phyloP scores from a whole-genome alignment of 768 basidiomycete genomes.

The Termitomyces sp. region DNA sequence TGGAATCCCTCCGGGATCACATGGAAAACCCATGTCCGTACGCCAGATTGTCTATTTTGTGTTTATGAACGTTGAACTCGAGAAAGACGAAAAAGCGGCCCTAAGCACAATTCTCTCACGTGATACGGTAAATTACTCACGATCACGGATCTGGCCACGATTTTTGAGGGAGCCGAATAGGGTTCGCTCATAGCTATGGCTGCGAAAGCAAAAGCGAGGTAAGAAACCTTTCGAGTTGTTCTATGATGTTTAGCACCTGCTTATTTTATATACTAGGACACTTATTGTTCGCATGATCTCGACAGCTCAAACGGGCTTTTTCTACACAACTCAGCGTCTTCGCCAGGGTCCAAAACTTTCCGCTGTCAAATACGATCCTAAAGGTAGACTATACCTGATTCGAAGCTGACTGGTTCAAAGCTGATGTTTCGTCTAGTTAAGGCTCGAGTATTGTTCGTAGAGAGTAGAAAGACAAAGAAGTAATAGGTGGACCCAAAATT shows the following conservation, averaged over 20 bases:
- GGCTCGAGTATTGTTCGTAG: constrained; percentile 72
- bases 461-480: constrained; percentile 74
- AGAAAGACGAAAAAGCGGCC: too few species aligned
- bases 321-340: constrained; percentile 80
- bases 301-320: constrained; percentile 88
- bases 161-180: background rate
- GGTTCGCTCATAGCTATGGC: constrained; percentile 40
- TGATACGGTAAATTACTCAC: background rate
- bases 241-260: background rate
- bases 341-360: constrained; percentile 76
- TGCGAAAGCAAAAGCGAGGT: constrained; percentile 65
- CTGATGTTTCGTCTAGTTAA: constrained; percentile 43
- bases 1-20: too few species aligned
- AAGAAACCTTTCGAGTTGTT: constrained; percentile 3
- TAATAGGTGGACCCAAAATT: background rate
- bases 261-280: constrained; percentile 47
- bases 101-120: too few species aligned
- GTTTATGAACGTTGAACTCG: too few species aligned
- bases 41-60: too few species aligned
- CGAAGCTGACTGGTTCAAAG: background rate
- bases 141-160: background rate
- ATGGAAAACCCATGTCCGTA: too few species aligned
- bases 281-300: constrained; percentile 86
- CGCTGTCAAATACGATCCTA: constrained; percentile 90
- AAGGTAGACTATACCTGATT: constrained; percentile 48